These are phyloP conservation scores for Pseudozyma sp. DNA, from an alignment of 1,284 basidiomycete species.

Conservation along the genomic window DNA sequence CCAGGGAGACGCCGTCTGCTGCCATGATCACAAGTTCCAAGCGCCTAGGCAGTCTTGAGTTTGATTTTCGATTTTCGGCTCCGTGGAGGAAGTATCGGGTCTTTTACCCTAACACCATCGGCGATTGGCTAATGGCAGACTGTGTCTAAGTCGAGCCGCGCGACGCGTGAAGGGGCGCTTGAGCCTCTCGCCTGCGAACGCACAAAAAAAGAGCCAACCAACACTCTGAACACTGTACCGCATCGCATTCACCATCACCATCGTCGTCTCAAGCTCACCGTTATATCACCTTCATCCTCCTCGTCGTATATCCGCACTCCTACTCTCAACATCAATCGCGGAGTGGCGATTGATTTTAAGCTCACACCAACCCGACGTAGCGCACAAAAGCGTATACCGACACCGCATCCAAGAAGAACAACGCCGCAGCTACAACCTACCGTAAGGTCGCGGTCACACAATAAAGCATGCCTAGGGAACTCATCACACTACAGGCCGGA, in stretches of 20 bases:
- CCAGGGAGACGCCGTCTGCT: slow-evolving; percentile 21
- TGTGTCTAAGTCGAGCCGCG: slow-evolving; percentile 17
- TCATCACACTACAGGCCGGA: slow-evolving; percentile 67
- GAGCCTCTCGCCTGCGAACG: slow-evolving; percentile 1
- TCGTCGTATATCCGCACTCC: background rate
- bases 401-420: no score
- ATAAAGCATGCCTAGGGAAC: slow-evolving; percentile 61
- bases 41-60: slow-evolving; percentile 9
- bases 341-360: background rate
- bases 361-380: background rate
- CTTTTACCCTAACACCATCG: background rate
- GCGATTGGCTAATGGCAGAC: slow-evolving; percentile 7
- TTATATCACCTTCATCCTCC: background rate
- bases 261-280: background rate
- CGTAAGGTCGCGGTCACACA: background rate
- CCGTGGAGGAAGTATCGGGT: slow-evolving; percentile 1
- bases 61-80: slow-evolving; percentile 18
- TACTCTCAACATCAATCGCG: background rate
- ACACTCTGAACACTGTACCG: slow-evolving; percentile 3
- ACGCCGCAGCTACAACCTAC: no score
- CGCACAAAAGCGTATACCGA: no score
- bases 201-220: slow-evolving; percentile 28
- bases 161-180: slow-evolving; percentile 37
- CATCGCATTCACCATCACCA: background rate
- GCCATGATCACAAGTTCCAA: slow-evolving; percentile 22